phyloP scores from a whole-genome alignment of 148 eudicot genomes.

The Heliosperma pusillum region DNA sequence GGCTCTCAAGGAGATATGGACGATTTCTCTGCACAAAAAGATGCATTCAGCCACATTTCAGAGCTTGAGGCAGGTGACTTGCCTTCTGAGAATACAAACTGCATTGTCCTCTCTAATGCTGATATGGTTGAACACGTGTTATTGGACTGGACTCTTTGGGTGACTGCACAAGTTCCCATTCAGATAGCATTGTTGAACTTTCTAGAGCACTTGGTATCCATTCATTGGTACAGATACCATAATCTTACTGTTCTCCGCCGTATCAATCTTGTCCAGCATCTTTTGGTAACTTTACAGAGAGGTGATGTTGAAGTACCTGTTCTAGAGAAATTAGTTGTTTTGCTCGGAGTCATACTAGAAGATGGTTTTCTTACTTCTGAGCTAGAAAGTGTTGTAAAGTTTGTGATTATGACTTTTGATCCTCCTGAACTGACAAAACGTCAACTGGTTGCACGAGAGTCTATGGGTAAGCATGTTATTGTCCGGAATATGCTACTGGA shows the following conservation, averaged over 20 bases:
- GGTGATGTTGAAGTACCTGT: constrained; percentile 99
- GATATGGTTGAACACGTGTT: constrained; percentile 98
- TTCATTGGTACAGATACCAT: constrained; percentile 98
- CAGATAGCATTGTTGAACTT: constrained; percentile 89
- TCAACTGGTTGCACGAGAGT: constrained; percentile 55
- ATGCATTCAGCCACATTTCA: constrained; percentile 86
- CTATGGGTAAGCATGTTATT: constrained; percentile 98
- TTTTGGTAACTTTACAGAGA: constrained; percentile 88
- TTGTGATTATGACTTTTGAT: constrained; percentile 97
- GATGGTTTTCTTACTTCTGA: constrained; percentile 94
- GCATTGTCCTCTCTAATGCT: constrained; percentile 94
- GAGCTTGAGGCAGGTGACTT: constrained; percentile 83
- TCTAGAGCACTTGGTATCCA: constrained; percentile 95
- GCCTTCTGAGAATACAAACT: constrained; percentile 82
- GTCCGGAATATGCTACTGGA: constrained; percentile 99
- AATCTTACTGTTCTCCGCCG: constrained; percentile 91
- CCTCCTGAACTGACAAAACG: constrained; percentile 74
- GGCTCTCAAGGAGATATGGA: constrained; percentile 95
- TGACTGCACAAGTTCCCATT: constrained; percentile 77
- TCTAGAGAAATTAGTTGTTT: constrained; percentile 86
- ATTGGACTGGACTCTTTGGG: constrained; percentile 99
- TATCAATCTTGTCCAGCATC: constrained; percentile 93
- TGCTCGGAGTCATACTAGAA: constrained; percentile 92
- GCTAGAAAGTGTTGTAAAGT: constrained; percentile 88
- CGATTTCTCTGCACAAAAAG: constrained; percentile 89